A percentile compares a stretch with the other conserved stretches of the same genome.
phyloP scores from a whole-genome alignment of 2,329 filamentous ascomycete genomes.

The Xylariaceae sp. region DNA sequence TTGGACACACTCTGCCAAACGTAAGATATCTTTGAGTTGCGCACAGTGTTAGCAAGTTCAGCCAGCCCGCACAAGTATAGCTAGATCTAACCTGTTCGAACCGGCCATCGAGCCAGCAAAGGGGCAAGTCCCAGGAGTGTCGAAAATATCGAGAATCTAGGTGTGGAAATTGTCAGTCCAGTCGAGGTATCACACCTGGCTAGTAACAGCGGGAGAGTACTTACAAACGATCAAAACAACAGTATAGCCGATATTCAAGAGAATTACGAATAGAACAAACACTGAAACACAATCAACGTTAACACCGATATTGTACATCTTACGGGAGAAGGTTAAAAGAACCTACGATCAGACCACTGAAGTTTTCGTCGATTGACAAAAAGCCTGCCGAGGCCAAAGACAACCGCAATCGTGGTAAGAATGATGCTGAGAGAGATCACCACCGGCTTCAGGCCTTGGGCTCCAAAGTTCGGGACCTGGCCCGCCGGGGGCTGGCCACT shows the following conservation, averaged over 20 bases:
- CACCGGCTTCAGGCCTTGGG: constrained; percentile 4
- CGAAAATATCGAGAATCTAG: constrained; percentile 12
- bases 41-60: constrained; percentile 9
- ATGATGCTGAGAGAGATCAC: constrained; percentile 10
- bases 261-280: constrained; percentile 13
- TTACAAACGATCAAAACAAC: constrained; percentile 13
- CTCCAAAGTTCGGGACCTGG: constrained; percentile 9
- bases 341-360: constrained; percentile 8
- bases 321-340: background rate
- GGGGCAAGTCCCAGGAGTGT: constrained; percentile 16
- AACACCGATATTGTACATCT: background rate
- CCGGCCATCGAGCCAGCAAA: constrained; percentile 13
- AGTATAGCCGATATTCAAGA: constrained; percentile 11
- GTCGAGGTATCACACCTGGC: background rate
- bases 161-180: background rate
- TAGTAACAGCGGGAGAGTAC: background rate
- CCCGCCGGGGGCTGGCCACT: constrained; percentile 13
- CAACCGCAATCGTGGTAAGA: constrained; percentile 8
- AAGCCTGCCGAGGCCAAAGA: constrained; percentile 14
- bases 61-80: background rate
- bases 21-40: constrained; percentile 12
- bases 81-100: constrained; percentile 12
- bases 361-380: constrained; percentile 7
- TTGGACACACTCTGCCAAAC: constrained; percentile 10
- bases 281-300: constrained; percentile 1